phyloP scores from a whole-genome alignment of 139 green algal genomes.

The Micractinium conductrix region DNA sequence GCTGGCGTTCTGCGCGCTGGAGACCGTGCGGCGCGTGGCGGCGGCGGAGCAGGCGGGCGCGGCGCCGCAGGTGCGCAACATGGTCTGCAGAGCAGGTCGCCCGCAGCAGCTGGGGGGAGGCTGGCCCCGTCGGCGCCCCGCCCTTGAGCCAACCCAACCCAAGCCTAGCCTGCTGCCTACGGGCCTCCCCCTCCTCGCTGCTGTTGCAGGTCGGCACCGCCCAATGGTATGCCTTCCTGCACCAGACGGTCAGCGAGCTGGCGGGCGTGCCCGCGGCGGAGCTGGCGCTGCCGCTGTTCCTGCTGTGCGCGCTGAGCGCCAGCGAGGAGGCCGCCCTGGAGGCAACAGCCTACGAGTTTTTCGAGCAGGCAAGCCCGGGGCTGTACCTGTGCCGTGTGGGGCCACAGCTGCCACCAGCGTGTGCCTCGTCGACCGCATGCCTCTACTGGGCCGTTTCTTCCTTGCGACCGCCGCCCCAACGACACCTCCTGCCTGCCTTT shows the following conservation, averaged over 20 bases:
- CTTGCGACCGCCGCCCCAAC: too few species aligned
- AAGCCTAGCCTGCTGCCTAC: neutral
- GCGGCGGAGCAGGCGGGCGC: neutral
- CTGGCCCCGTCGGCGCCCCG: too few species aligned
- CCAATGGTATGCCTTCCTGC: conserved; percentile 48
- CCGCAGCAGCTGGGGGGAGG: too few species aligned
- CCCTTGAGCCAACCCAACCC: too few species aligned
- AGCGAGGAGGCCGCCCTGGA: conserved; percentile 79
- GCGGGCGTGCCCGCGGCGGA: conserved; percentile 51
- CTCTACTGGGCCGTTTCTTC: too few species aligned
- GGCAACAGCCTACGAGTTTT: conserved; percentile 92
- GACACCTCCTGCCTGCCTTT: too few species aligned
- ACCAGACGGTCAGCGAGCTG: conserved; percentile 50
- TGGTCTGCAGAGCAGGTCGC: neutral
- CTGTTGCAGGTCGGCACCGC: neutral
- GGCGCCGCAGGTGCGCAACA: neutral
- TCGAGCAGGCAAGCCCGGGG: conserved; percentile 73
- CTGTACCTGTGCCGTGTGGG: neutral
- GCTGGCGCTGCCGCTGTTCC: conserved; percentile 82
- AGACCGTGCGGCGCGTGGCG: conserved; percentile 16
- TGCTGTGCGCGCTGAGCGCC: conserved; percentile 60
- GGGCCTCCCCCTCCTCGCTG: neutral
- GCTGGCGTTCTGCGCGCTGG: conserved; percentile 78
- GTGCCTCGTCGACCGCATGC: too few species aligned
- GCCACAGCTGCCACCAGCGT: too few species aligned